Evolutionary conservation across 192 early-diverging fungal genomes (phyloP).

Genomic region (Lobosporangium transversale): DNA sequence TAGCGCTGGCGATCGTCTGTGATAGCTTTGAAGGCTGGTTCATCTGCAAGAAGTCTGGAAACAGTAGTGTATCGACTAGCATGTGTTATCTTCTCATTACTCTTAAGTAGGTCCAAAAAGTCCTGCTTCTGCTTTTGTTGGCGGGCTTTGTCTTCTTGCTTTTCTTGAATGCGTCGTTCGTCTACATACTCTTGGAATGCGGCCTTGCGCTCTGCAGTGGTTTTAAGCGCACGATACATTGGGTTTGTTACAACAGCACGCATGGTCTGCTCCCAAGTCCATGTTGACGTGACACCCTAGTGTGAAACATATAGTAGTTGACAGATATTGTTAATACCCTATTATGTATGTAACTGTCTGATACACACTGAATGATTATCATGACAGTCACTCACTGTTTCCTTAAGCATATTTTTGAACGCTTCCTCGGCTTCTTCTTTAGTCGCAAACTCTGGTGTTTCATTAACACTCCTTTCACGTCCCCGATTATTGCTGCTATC

Average conservation of each 20-base stretch:
- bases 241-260: constrained; percentile 84
- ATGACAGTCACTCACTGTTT: constrained; percentile 58
- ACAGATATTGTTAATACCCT: too few relatives aligned
- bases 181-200: constrained; percentile 83
- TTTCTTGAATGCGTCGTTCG: constrained; percentile 65
- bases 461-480: background rate
- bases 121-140: constrained; percentile 35
- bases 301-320: background rate
- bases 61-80: constrained; percentile 41
- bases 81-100: constrained; percentile 37
- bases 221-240: constrained; percentile 84
- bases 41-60: constrained; percentile 65
- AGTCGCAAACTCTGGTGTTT: constrained; percentile 71
- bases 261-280: constrained; percentile 96
- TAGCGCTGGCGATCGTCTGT: constrained; percentile 67
- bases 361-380: too few relatives aligned
- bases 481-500: constrained; percentile 11
- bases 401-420: constrained; percentile 78
- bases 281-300: constrained; percentile 78
- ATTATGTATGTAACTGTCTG: too few relatives aligned
- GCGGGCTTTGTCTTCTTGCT: constrained; percentile 53
- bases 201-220: constrained; percentile 80
- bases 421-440: constrained; percentile 85
- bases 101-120: constrained; percentile 20
- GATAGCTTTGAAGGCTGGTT: constrained; percentile 72